A percentile compares a stretch with the other conserved stretches of the same genome.
phyloP scores from a whole-genome alignment of 306 rosid species.

The Oemleria cerasiformis region DNA sequence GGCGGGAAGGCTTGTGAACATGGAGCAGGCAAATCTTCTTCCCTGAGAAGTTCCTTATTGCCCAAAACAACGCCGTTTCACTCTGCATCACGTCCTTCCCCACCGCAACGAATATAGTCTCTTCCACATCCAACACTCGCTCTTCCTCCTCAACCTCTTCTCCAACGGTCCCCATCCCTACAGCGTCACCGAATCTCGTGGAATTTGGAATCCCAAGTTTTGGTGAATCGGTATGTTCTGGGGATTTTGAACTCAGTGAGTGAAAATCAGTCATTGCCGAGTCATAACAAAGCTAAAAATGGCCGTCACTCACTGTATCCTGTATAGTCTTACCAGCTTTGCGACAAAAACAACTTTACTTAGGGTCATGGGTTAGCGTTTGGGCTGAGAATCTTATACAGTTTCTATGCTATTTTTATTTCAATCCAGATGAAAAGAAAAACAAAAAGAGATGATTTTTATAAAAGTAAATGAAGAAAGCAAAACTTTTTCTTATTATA shows the following conservation, averaged over 20 bases:
- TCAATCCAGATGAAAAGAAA: background rate
- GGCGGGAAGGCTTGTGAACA: slow-evolving; percentile 38
- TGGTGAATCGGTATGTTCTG: background rate
- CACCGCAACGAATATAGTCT: slow-evolving; percentile 74
- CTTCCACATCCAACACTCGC: slow-evolving; percentile 38
- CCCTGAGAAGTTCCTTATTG: slow-evolving; percentile 42
- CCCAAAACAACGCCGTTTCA: slow-evolving; percentile 54
- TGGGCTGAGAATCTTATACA: background rate
- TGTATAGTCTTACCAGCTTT: background rate
- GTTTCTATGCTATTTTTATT: background rate
- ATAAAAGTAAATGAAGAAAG: background rate
- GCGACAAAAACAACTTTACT: background rate
- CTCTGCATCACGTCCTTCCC: slow-evolving; percentile 48
- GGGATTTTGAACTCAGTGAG: background rate
- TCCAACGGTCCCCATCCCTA: slow-evolving; percentile 56
- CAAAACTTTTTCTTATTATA: background rate
- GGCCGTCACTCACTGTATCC: background rate
- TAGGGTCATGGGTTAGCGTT: background rate
- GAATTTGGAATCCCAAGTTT: background rate
- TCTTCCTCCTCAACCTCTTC: slow-evolving; percentile 29
- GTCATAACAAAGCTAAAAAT: background rate
- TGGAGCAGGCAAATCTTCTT: slow-evolving; percentile 72
- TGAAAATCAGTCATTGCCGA: slow-evolving; percentile 11
- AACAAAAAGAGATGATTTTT: background rate
- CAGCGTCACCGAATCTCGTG: background rate